Conservation (phyloP, 2,329 filamentous ascomycete species). For the Orbilia brochopaga region DNA sequence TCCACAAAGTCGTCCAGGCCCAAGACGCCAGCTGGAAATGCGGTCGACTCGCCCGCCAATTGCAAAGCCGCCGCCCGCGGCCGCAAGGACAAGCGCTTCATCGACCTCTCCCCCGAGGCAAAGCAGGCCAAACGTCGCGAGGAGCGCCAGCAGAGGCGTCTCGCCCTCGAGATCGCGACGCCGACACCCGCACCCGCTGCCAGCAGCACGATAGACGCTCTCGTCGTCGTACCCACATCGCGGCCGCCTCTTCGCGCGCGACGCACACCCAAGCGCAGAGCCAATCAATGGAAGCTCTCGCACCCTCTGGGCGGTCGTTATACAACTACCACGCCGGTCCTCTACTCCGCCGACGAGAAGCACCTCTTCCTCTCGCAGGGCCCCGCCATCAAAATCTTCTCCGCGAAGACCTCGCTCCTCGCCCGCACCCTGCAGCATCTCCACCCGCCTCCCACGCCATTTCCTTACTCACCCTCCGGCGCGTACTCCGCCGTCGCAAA, state of each 20-base stretch:
- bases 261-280: constrained; percentile 39
- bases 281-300: constrained; percentile 65
- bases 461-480: constrained; percentile 59
- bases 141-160: constrained; percentile 35
- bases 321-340: constrained; percentile 25
- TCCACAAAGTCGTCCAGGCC: constrained; percentile 34
- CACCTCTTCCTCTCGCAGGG: constrained; percentile 77
- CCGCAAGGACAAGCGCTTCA: constrained; percentile 42
- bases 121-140: constrained; percentile 44
- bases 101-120: constrained; percentile 32
- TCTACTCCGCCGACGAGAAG: constrained; percentile 59
- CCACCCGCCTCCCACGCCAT: constrained; percentile 26
- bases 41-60: constrained; percentile 10
- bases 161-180: constrained; percentile 17
- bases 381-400: constrained; percentile 79
- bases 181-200: background rate
- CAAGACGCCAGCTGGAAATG: constrained; percentile 38
- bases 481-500: constrained; percentile 58
- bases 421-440: constrained; percentile 68
- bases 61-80: constrained; percentile 20
- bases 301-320: constrained; percentile 62
- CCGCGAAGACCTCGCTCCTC: constrained; percentile 78
- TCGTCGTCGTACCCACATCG: constrained; percentile 11
- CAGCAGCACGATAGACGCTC: background rate
- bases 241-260: constrained; percentile 11